Conservation (phyloP, 164 flowering plant species). For the Tetrastigma voinierianum region DNA sequence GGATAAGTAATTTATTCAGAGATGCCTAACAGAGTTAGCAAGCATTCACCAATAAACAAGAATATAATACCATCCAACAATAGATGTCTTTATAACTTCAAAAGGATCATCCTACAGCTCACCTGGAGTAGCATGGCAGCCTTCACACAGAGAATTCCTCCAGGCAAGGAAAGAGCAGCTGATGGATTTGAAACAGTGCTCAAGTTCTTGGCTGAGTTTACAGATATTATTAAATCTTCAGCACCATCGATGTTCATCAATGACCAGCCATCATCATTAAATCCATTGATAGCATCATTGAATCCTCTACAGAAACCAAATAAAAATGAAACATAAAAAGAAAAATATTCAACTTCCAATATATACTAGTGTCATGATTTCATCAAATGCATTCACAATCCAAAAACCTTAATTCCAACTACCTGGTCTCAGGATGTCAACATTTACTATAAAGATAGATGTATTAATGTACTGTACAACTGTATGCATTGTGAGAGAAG, state of each 20-base stretch:
- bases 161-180: constrained; percentile 47
- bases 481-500: too few species aligned
- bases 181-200: constrained; percentile 31
- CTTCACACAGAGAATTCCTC: constrained; percentile 88
- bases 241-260: constrained; percentile 65
- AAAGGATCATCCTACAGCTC: constrained; percentile 19
- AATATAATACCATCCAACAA: neutral
- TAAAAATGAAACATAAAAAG: neutral
- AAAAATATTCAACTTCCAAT: too few species aligned
- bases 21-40: too few species aligned
- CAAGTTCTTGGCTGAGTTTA: constrained; percentile 64
- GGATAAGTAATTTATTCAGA: too few species aligned
- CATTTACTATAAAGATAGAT: too few species aligned
- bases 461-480: too few species aligned
- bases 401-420: too few species aligned
- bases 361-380: too few species aligned
- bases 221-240: constrained; percentile 79
- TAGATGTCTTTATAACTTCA: neutral
- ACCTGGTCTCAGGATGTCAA: too few species aligned
- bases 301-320: constrained; percentile 65
- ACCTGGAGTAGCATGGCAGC: constrained; percentile 96
- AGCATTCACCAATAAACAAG: too few species aligned
- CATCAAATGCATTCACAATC: too few species aligned
- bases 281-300: constrained; percentile 90
- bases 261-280: constrained; percentile 93